Percentiles rank a stretch among this genome's conserved stretches.
phyloP scores from a whole-genome alignment of 2,329 filamentous ascomycete species.

The Exophiala calicioides region DNA sequence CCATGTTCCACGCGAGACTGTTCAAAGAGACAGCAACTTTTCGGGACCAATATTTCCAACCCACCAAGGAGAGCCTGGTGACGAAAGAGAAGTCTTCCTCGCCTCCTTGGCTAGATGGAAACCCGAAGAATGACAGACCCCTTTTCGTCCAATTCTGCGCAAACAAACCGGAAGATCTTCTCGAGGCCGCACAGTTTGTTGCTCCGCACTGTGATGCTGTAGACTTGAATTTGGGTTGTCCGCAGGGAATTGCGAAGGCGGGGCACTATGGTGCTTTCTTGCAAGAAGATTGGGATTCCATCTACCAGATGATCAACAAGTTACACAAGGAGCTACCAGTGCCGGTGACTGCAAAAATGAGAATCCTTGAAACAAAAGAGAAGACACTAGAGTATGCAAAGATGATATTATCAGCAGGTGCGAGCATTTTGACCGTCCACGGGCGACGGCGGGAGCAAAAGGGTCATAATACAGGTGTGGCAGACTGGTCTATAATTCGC shows the following conservation, averaged over 20 bases:
- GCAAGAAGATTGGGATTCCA: conserved; percentile 85
- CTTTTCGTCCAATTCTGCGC: conserved; percentile 93
- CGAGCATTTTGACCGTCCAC: conserved; percentile 91
- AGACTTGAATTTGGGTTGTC: conserved; percentile 87
- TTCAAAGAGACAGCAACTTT: conserved; percentile 77
- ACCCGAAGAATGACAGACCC: conserved; percentile 79
- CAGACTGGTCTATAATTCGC: conserved; percentile 84
- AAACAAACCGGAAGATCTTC: conserved; percentile 50
- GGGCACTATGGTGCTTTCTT: conserved; percentile 93
- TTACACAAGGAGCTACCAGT: conserved; percentile 75
- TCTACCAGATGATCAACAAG: conserved; percentile 79
- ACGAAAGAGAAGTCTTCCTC: conserved; percentile 36
- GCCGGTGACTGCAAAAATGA: conserved; percentile 92
- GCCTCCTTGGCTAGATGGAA: conserved; percentile 74
- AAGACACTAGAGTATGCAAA: conserved; percentile 85
- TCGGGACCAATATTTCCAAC: conserved; percentile 78
- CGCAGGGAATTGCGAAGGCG: conserved; percentile 88
- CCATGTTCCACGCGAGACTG: conserved; percentile 93
- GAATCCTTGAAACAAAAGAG: conserved; percentile 82
- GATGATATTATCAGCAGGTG: conserved; percentile 82
- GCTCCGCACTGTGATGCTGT: conserved; percentile 91
- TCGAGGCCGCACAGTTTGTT: conserved; percentile 71
- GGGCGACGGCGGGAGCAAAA: conserved; percentile 88
- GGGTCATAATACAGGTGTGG: conserved; percentile 88
- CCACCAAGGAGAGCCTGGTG: conserved; percentile 49